A percentile compares a stretch with the other conserved stretches of the same genome.
Conservation (phyloP, 73 alveolate species). For the Uronychia setigera region DNA sequence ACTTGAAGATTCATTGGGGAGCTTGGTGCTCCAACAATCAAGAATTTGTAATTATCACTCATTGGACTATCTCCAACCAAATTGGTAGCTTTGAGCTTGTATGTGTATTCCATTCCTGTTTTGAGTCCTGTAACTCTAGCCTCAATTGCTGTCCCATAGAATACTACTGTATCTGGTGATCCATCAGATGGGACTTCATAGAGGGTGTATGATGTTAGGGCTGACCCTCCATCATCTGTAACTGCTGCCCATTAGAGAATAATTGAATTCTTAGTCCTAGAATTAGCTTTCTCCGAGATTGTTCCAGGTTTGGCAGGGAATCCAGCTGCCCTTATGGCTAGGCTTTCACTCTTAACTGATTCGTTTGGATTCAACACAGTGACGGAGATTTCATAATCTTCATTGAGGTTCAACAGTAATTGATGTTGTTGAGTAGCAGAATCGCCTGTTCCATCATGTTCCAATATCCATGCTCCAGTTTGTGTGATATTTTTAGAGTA, state of each 20-base stretch:
- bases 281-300: constrained; percentile 41
- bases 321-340: constrained; percentile 67
- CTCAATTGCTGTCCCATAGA: constrained; percentile 47
- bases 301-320: constrained; percentile 67
- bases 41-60: constrained; percentile 45
- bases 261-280: constrained; percentile 41
- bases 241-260: constrained; percentile 74
- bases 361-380: constrained; percentile 58
- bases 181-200: constrained; percentile 38
- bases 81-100: constrained; percentile 62
- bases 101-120: constrained; percentile 55
- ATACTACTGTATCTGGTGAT: constrained; percentile 47
- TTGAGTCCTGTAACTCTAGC: constrained; percentile 50
- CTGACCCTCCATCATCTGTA: constrained; percentile 62
- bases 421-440: constrained; percentile 34
- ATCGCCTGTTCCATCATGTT: constrained; percentile 41
- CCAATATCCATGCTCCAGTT: constrained; percentile 16
- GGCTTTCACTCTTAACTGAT: constrained; percentile 33
- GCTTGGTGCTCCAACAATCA: constrained; percentile 59
- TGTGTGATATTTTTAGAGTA: constrained; percentile 22
- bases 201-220: constrained; percentile 65
- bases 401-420: constrained; percentile 30
- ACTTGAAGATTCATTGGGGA: constrained; percentile 65
- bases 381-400: constrained; percentile 54
- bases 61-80: constrained; percentile 67